phyloP scores from a whole-genome alignment of 768 basidiomycete species.

The Tulasnella sp. region DNA sequence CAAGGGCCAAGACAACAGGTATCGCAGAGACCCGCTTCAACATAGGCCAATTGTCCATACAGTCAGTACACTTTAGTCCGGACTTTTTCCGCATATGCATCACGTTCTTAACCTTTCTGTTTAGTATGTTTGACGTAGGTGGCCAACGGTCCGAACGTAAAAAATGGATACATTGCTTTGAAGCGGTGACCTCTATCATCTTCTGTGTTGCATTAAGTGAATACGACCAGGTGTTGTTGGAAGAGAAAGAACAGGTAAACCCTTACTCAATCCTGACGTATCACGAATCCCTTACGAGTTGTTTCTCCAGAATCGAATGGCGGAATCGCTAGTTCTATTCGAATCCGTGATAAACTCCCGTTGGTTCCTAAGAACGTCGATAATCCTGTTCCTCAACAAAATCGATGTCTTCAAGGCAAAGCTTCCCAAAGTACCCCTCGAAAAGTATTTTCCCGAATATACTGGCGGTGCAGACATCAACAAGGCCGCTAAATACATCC shows the following conservation, averaged over 20 bases:
- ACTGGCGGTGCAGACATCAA: slow-evolving; percentile 41
- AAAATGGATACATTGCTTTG: slow-evolving; percentile 71
- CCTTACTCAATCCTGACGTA: neutral
- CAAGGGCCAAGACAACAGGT: slow-evolving; percentile 79
- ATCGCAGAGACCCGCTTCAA: slow-evolving; percentile 79
- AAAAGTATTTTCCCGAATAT: slow-evolving; percentile 35
- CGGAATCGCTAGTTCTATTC: slow-evolving; percentile 59
- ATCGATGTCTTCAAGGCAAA: slow-evolving; percentile 38
- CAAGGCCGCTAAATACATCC: slow-evolving; percentile 87
- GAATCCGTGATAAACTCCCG: slow-evolving; percentile 72
- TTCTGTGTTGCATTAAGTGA: slow-evolving; percentile 40
- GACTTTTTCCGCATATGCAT: no score
- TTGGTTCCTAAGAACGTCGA: slow-evolving; percentile 39
- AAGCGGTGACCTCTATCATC: slow-evolving; percentile 54
- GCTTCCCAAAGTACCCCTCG: slow-evolving; percentile 32
- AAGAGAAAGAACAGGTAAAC: slow-evolving; percentile 37
- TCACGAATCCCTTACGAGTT: neutral
- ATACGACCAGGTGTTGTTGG: slow-evolving; percentile 48
- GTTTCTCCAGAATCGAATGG: slow-evolving; percentile 51
- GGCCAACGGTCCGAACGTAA: slow-evolving; percentile 72
- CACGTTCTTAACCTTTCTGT: no score
- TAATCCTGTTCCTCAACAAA: slow-evolving; percentile 30
- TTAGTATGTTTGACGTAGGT: slow-evolving; percentile 64
- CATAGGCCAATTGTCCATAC: slow-evolving; percentile 39
- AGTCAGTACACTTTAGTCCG: no score